Evolutionary conservation across 345 rosid species (phyloP).

Genomic region (Melaleuca quinquenervia): DNA sequence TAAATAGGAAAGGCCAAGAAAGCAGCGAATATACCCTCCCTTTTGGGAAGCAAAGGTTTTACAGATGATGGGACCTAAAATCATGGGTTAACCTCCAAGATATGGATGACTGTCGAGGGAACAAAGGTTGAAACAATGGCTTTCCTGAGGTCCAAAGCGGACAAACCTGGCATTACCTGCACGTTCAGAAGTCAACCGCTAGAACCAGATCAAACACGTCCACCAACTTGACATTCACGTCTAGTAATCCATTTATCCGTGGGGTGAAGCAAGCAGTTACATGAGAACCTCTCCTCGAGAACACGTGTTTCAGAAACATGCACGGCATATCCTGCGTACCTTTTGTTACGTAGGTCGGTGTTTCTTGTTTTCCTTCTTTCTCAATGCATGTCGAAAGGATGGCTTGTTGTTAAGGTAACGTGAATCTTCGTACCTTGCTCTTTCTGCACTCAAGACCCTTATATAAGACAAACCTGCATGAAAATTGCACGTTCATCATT

Average conservation of each 20-base stretch:
- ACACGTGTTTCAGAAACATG: background rate
- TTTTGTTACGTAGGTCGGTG: background rate
- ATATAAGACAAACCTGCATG: background rate
- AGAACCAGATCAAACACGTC: background rate
- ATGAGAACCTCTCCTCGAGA: background rate
- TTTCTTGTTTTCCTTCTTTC: background rate
- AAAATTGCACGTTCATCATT: background rate
- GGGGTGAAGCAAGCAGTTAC: background rate
- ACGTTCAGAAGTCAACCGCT: background rate
- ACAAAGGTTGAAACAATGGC: background rate
- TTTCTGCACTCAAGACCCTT: background rate
- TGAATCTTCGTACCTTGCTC: background rate
- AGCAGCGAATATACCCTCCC: background rate
- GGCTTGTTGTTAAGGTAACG: background rate
- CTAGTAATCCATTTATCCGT: background rate
- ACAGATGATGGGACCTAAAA: background rate
- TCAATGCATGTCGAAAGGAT: background rate
- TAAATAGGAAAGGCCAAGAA: background rate
- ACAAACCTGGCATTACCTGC: background rate
- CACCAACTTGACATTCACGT: background rate
- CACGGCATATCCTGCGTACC: background rate
- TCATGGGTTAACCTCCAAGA: background rate
- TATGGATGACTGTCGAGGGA: background rate
- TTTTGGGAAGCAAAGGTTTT: background rate
- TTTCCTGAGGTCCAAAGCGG: background rate